Conservation (phyloP, 2,329 filamentous ascomycete species). For the Falciphora oryzae region DNA sequence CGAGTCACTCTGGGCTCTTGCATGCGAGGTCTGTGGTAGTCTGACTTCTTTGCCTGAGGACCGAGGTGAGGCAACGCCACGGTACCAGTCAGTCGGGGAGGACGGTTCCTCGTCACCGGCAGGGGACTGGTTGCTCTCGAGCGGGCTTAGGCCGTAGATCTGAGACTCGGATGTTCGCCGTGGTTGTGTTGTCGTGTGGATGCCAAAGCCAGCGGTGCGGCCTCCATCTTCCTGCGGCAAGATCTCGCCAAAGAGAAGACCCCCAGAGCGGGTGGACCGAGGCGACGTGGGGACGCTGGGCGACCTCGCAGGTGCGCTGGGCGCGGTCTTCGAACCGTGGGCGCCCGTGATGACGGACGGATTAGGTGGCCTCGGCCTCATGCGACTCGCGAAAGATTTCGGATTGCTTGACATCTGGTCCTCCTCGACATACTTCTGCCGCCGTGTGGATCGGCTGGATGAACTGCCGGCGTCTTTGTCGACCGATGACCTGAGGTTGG, state of each 20-base stretch:
- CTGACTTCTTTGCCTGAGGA: conserved; percentile 14
- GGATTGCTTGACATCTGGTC: conserved; percentile 47
- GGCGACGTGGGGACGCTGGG: conserved; percentile 26
- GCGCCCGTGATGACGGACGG: conserved; percentile 25
- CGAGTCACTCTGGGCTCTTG: conserved; percentile 56
- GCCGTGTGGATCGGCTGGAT: conserved; percentile 32
- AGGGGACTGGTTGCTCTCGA: conserved; percentile 41
- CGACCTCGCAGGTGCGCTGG: conserved; percentile 28
- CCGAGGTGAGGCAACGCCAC: conserved; percentile 26
- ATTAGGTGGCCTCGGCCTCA: conserved; percentile 40
- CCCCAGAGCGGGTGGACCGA: conserved; percentile 33
- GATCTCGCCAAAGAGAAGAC: conserved; percentile 71
- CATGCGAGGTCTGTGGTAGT: conserved; percentile 32
- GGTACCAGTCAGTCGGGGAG: conserved; percentile 65
- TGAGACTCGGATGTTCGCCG: conserved; percentile 69
- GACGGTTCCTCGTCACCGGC: conserved; percentile 51
- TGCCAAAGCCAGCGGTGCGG: conserved; percentile 54
- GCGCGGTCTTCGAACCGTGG: conserved; percentile 38
- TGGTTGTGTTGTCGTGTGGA: conserved; percentile 40
- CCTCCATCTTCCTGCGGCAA: conserved; percentile 51
- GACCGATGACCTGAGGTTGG: conserved; percentile 6
- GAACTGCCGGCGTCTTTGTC: conserved; percentile 8
- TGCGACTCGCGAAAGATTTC: conserved; percentile 55
- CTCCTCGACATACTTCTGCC: conserved; percentile 41
- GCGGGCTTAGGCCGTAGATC: conserved; percentile 47